Evolutionary conservation across 2,329 filamentous ascomycete genomes (phyloP).

Genomic region (Phaeosphaeriaceae sp.): DNA sequence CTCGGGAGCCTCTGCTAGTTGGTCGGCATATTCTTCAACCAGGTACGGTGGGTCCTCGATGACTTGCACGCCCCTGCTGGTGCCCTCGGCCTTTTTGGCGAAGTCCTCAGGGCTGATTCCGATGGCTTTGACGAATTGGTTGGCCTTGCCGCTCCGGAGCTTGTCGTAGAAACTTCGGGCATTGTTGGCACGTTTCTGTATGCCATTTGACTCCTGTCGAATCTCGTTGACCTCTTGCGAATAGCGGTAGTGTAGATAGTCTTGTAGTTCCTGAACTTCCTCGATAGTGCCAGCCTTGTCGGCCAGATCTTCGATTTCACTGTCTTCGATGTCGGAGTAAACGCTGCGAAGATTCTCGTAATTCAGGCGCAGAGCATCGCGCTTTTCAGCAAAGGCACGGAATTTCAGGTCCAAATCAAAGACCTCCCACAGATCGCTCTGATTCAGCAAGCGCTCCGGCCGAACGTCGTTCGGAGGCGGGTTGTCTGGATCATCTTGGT

Average conservation of each 20-base stretch:
- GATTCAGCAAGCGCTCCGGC: constrained; percentile 87
- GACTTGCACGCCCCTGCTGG: constrained; percentile 68
- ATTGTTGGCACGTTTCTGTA: constrained; percentile 81
- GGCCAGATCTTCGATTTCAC: constrained; percentile 83
- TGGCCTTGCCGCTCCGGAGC: constrained; percentile 79
- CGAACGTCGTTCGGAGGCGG: constrained; percentile 74
- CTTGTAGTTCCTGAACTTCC: constrained; percentile 94
- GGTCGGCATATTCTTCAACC: constrained; percentile 87
- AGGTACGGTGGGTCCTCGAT: constrained; percentile 82
- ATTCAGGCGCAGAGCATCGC: constrained; percentile 80
- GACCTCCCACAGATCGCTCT: constrained; percentile 94
- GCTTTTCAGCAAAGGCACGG: constrained; percentile 88
- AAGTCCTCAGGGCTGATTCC: constrained; percentile 89
- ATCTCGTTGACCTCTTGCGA: constrained; percentile 83
- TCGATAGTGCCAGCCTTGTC: constrained; percentile 83
- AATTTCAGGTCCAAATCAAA: constrained; percentile 96
- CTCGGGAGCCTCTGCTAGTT: constrained; percentile 56
- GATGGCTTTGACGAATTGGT: constrained; percentile 84
- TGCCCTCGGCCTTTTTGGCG: constrained; percentile 81
- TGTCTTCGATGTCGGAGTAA: constrained; percentile 69
- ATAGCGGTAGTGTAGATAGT: constrained; percentile 96
- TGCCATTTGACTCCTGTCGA: constrained; percentile 68
- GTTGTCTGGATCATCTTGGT: constrained; percentile 69
- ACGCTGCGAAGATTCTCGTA: constrained; percentile 73
- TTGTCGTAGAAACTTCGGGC: constrained; percentile 83